Evolutionary conservation across 108 stramenopile genomes (phyloP).

Genomic region (Pseudonitzschia pungens): DNA sequence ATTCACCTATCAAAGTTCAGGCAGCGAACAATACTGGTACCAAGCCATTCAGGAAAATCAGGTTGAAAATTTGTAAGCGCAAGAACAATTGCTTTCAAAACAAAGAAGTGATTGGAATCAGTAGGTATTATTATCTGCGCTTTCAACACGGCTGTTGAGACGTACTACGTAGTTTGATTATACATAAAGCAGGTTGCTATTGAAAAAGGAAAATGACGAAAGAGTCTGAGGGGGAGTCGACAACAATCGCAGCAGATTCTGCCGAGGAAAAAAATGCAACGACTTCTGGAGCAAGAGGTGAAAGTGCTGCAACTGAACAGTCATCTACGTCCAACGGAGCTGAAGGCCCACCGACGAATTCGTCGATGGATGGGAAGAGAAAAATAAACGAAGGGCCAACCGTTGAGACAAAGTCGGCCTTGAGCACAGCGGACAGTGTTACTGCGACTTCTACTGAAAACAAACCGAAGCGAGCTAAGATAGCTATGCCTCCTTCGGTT

Average conservation of each 20-base stretch:
- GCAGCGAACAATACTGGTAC: not conserved
- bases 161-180: too few species aligned
- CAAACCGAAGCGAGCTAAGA: conserved; percentile 16
- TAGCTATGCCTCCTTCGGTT: conserved; percentile 19
- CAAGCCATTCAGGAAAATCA: too few species aligned
- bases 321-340: not conserved
- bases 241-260: not conserved
- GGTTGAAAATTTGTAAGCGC: too few species aligned
- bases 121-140: too few species aligned
- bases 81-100: too few species aligned
- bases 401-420: not conserved
- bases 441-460: not conserved
- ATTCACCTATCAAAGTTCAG: not conserved
- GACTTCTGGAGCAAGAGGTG: not conserved
- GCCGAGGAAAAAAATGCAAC: not conserved
- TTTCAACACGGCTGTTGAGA: too few species aligned
- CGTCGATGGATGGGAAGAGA: not conserved
- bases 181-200: too few species aligned
- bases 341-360: not conserved
- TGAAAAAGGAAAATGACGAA: too few species aligned
- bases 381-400: not conserved
- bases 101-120: too few species aligned
- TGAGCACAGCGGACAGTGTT: not conserved
- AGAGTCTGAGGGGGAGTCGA: not conserved
- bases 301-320: not conserved